Evolutionary conservation across 2,329 filamentous ascomycete species (phyloP).

Genomic region (Exophiala calicioides): DNA sequence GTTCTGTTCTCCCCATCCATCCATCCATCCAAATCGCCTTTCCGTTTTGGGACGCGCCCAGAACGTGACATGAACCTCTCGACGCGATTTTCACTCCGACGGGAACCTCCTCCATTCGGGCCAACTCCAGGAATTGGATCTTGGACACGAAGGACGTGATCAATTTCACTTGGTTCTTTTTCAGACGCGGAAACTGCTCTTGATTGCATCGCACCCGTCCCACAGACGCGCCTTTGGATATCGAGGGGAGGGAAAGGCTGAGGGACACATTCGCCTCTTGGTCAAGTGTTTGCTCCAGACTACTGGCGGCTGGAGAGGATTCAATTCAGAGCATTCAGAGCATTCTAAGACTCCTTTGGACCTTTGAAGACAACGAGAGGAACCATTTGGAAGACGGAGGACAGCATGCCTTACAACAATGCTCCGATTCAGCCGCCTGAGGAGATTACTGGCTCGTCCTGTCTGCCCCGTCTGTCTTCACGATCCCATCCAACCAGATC

Average conservation of each 20-base stretch:
- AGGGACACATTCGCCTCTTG: too few species aligned
- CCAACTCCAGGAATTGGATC: too few species aligned
- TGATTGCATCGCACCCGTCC: too few species aligned
- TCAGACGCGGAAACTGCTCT: too few species aligned
- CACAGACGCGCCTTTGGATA: too few species aligned
- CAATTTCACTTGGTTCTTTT: too few species aligned
- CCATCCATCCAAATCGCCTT: constrained; percentile 13
- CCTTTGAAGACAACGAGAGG: neutral
- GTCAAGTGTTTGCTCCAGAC: too few species aligned
- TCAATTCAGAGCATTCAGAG: neutral
- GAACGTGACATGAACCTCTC: constrained; percentile 11
- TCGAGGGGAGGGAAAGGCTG: too few species aligned
- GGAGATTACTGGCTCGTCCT: constrained; percentile 80
- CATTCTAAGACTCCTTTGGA: neutral
- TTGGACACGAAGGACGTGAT: too few species aligned
- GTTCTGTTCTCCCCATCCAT: too few species aligned
- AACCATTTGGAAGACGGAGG: neutral
- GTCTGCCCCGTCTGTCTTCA: constrained; percentile 72
- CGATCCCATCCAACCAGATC: neutral
- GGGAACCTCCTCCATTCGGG: neutral
- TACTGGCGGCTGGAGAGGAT: too few species aligned
- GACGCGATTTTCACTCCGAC: constrained; percentile 14
- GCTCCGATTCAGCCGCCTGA: constrained; percentile 75
- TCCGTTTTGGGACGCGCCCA: constrained; percentile 28
- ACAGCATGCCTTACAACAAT: constrained; percentile 83